Percentiles rank a stretch among this genome's conserved stretches.
phyloP scores from a whole-genome alignment of 2,329 filamentous ascomycete species.

The Verticillium isaacii region DNA sequence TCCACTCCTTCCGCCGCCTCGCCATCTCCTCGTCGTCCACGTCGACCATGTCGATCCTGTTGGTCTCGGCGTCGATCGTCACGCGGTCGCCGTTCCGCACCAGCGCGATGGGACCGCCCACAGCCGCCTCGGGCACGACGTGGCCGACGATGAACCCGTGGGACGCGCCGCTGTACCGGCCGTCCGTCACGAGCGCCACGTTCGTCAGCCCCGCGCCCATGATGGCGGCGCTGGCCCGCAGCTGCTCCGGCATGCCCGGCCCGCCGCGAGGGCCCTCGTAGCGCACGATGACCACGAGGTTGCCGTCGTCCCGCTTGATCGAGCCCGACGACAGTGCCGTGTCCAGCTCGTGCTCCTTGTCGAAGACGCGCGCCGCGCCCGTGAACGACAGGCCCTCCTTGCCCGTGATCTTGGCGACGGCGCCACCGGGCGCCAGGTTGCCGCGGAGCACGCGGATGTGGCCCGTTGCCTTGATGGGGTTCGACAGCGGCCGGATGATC shows the following conservation, averaged over 20 bases:
- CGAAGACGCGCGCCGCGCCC: slow-evolving; percentile 76
- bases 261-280: slow-evolving; percentile 94
- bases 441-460: slow-evolving; percentile 86
- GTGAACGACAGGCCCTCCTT: slow-evolving; percentile 84
- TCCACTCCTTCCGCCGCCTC: slow-evolving; percentile 62
- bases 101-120: slow-evolving; percentile 82
- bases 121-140: slow-evolving; percentile 84
- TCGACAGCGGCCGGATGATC: slow-evolving; percentile 71
- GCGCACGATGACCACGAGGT: slow-evolving; percentile 83
- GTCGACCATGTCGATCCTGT: slow-evolving; percentile 63
- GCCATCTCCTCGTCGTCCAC: slow-evolving; percentile 67
- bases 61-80: slow-evolving; percentile 79
- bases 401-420: slow-evolving; percentile 93
- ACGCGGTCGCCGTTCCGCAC: slow-evolving; percentile 77
- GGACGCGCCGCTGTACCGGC: slow-evolving; percentile 79
- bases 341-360: slow-evolving; percentile 80
- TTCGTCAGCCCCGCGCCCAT: slow-evolving; percentile 89
- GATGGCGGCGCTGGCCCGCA: slow-evolving; percentile 82
- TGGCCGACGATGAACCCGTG: slow-evolving; percentile 95
- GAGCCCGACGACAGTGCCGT: slow-evolving; percentile 67
- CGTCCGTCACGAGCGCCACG: slow-evolving; percentile 87
- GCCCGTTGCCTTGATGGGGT: slow-evolving; percentile 74
- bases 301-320: slow-evolving; percentile 53
- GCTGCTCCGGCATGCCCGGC: slow-evolving; percentile 93
- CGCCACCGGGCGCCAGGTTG: slow-evolving; percentile 82